Percentiles rank a stretch among this genome's conserved stretches.
Conservation (phyloP, 164 flowering plant genomes). For the Nymphaea colorata region DNA sequence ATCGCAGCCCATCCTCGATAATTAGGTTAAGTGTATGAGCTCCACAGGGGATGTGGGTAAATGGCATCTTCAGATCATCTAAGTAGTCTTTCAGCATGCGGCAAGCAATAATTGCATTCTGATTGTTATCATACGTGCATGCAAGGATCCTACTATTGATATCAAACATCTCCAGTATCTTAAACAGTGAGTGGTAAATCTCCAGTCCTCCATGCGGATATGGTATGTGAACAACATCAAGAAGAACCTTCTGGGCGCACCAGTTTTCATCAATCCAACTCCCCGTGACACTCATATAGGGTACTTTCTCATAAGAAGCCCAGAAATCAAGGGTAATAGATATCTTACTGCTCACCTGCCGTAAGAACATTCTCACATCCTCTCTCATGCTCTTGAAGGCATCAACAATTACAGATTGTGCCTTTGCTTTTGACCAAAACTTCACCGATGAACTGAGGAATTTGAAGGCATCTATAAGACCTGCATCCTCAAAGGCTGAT, state of each 20-base stretch:
- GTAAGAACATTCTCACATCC: conserved; percentile 44
- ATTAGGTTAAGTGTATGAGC: conserved; percentile 72
- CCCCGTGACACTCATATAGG: conserved; percentile 72
- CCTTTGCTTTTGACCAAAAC: conserved; percentile 62
- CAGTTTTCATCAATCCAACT: conserved; percentile 95
- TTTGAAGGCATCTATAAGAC: conserved; percentile 64
- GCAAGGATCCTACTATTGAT: conserved; percentile 59
- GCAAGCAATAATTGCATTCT: conserved; percentile 57
- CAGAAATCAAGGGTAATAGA: conserved; percentile 76
- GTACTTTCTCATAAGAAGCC: conserved; percentile 74
- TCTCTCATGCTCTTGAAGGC: conserved; percentile 77
- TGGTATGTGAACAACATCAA: conserved; percentile 72
- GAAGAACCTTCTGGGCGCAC: conserved; percentile 69
- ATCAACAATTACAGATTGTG: conserved; percentile 46
- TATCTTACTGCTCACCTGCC: conserved; percentile 57
- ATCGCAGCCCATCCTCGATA: conserved; percentile 71
- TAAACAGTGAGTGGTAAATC: conserved; percentile 46
- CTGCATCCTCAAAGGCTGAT: conserved; percentile 59
- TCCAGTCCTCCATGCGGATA: conserved; percentile 54
- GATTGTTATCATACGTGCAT: conserved; percentile 83
- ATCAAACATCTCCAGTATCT: conserved; percentile 58
- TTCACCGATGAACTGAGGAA: conserved; percentile 58
- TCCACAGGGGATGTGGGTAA: conserved; percentile 84
- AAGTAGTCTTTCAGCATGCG: conserved; percentile 58
- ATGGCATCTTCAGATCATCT: conserved; percentile 59